Base-by-base conservation (phyloP, 306 rosid species). In the Elaeagnus macrophylla region DNA sequence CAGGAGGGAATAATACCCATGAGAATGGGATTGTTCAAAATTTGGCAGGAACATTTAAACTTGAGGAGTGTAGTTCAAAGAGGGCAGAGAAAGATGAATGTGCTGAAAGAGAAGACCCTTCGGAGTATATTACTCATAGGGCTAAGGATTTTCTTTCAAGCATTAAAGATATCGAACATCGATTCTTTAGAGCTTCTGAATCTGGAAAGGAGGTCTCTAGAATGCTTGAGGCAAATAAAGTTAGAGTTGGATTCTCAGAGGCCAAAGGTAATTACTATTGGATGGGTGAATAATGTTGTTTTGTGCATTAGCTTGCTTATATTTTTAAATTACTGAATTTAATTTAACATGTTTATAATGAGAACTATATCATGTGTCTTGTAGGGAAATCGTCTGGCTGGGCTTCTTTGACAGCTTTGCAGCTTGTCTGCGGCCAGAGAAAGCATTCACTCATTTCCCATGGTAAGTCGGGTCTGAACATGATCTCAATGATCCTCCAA, bases 71-170 rank as follows among this genome's bases (percentile, higher is more conserved):
- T n/a, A 43, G 68, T 61, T 74, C 80, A 2, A 78, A 74, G 77
- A 75, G 55, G 58, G 67, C 44, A 8, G 89, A 67, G 75, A 80
- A 83, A 62, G 65, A 66, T 60, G 68, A 64, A 59, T 64, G 74
- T 48, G 71, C 81, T 11, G 95, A 87, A 66, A 88, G 95, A 70
- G 99, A 91, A 62, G 99, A 91, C 60, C 96, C 96, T 56, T 87
- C 96, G 1, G 99, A 91, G 83, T 87, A 82, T 64, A 91, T 91
- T 43, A 91, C 96, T 9, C 99, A 91, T 69, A 82, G 99, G 63
- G 99, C 96, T 62, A 91, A 87, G 62, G 99, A 91, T 70, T 87
- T 86, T 49, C 79, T 82, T 48, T 87, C 85, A 6, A 91, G 99
- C 80, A 84, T 87, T 36, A 91, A 91, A 79, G 96, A 87, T 61